phyloP scores from a whole-genome alignment of 106 monocot species.

The Alisma plantagoaquatica region DNA sequence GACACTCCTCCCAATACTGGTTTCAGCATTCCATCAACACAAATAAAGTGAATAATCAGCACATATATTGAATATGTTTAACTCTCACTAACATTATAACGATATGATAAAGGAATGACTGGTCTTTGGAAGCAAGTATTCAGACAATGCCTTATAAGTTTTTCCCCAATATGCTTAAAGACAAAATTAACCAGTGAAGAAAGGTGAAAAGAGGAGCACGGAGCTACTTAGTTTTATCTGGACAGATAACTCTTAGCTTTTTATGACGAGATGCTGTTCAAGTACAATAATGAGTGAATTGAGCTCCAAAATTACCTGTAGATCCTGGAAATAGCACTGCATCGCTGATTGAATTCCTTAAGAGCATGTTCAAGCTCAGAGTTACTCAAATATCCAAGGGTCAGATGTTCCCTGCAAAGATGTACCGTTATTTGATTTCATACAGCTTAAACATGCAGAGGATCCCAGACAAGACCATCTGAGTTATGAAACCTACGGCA shows the following conservation, averaged over 20 bases:
- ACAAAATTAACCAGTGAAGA: not conserved
- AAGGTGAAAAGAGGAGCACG: not conserved
- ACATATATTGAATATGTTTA: too few species aligned
- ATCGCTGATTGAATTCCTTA: conserved; percentile 52
- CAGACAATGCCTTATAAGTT: too few species aligned
- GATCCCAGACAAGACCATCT: not conserved
- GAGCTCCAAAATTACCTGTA: conserved; percentile 44
- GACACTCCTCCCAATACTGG: conserved; percentile 67
- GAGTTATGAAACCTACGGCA: conserved; percentile 24
- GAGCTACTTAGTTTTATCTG: not conserved
- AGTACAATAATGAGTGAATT: too few species aligned
- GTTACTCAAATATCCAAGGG: conserved; percentile 79
- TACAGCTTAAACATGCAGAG: not conserved
- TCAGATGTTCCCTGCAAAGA: conserved; percentile 26
- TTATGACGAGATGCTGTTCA: too few species aligned
- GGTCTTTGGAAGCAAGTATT: too few species aligned
- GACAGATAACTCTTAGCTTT: not conserved
- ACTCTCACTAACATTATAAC: too few species aligned
- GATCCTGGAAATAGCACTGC: conserved; percentile 57
- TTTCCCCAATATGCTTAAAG: not conserved
- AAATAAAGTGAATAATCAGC: too few species aligned
- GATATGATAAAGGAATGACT: too few species aligned
- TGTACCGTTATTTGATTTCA: not conserved
- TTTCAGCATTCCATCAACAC: too few species aligned
- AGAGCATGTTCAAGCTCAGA: conserved; percentile 57